Percentiles rank a stretch among this genome's conserved stretches.
These are phyloP conservation scores for Raphanus sativus DNA, from an alignment of 345 rosid genomes.

Conservation along the genomic window DNA sequence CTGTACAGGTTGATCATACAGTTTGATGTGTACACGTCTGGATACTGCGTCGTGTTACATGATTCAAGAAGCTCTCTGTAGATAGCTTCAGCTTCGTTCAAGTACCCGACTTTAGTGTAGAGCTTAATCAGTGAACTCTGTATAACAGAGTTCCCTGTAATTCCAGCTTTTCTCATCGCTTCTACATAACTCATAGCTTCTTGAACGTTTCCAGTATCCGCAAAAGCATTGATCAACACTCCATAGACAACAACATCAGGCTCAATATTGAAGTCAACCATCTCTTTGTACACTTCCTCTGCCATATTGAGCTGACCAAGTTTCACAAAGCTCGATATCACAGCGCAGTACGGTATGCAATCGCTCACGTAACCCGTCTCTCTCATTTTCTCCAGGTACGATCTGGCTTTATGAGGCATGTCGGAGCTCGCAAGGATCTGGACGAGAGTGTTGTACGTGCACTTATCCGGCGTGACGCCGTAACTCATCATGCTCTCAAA, in stretches of 20 bases:
- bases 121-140: constrained; percentile 80
- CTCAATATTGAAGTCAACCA: constrained; percentile 56
- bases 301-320: constrained; percentile 66
- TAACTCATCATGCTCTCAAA: constrained; percentile 72
- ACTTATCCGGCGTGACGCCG: constrained; percentile 64
- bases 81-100: constrained; percentile 72
- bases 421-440: constrained; percentile 68
- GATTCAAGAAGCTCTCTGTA: constrained; percentile 51
- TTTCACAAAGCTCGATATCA: constrained; percentile 76
- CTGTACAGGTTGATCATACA: constrained; percentile 88
- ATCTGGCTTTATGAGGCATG: constrained; percentile 55
- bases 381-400: constrained; percentile 65
- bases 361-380: constrained; percentile 63
- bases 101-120: constrained; percentile 72
- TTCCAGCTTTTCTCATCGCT: constrained; percentile 62
- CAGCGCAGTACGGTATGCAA: constrained; percentile 74
- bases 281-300: constrained; percentile 60
- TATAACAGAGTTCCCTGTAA: constrained; percentile 57
- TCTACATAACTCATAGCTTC: constrained; percentile 57
- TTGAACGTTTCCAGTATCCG: constrained; percentile 67
- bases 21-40: constrained; percentile 66
- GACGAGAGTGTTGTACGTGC: constrained; percentile 66
- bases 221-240: constrained; percentile 78
- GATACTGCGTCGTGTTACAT: constrained; percentile 26
- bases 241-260: constrained; percentile 75